A percentile compares a stretch with the other conserved stretches of the same genome.
Evolutionary conservation across 2,329 filamentous ascomycete species (phyloP).

Genomic region (Talaromyces rugulosus): DNA sequence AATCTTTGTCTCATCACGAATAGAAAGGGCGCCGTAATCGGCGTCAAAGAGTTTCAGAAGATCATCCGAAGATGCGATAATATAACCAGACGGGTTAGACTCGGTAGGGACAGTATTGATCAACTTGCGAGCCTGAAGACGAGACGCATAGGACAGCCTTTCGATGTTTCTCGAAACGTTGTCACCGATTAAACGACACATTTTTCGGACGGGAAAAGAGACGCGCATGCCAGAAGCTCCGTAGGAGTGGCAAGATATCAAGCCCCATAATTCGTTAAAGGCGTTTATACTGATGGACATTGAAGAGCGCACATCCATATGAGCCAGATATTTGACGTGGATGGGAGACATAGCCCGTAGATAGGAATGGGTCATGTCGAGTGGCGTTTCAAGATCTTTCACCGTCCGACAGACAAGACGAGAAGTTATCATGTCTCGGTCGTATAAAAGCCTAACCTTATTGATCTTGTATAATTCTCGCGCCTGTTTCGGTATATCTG

Average conservation of each 20-base stretch:
- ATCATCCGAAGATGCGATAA: constrained; percentile 84
- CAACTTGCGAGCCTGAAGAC: constrained; percentile 78
- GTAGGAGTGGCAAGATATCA: constrained; percentile 83
- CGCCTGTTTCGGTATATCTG: constrained; percentile 79
- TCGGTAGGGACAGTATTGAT: constrained; percentile 81
- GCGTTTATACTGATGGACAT: constrained; percentile 94
- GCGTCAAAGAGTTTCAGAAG: constrained; percentile 79
- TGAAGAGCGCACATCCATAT: constrained; percentile 89
- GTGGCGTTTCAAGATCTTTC: constrained; percentile 67
- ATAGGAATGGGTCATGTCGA: constrained; percentile 82
- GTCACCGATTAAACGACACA: constrained; percentile 84
- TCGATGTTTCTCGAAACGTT: constrained; percentile 85
- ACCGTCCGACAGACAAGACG: constrained; percentile 73
- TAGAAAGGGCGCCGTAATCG: constrained; percentile 80
- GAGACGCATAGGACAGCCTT: constrained; percentile 76
- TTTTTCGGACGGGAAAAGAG: constrained; percentile 84
- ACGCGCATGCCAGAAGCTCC: constrained; percentile 78
- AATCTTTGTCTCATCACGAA: constrained; percentile 83
- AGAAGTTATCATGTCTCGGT: constrained; percentile 74
- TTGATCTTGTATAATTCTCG: constrained; percentile 88
- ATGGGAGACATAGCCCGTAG: constrained; percentile 87
- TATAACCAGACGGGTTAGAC: constrained; percentile 81
- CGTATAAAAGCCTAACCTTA: constrained; percentile 82
- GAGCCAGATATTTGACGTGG: constrained; percentile 77
- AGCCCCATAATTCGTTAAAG: constrained; percentile 79